Conservation (phyloP, 2,329 filamentous ascomycete species). For the Ilyonectria sp. region DNA sequence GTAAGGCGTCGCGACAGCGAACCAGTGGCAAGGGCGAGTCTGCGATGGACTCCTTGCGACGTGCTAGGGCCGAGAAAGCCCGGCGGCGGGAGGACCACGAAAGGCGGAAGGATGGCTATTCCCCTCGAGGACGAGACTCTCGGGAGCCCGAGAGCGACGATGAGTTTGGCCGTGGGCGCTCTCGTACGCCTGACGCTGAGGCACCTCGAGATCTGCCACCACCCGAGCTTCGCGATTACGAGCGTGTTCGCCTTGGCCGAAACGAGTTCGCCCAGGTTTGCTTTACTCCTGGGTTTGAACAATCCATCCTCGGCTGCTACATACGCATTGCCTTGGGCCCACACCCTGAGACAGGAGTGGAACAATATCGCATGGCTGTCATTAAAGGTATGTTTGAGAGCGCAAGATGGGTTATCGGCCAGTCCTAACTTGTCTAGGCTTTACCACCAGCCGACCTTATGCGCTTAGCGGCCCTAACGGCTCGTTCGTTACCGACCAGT, state of each 20-base stretch:
- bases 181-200: conserved; percentile 73
- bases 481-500: conserved; percentile 86
- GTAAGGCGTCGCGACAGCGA: conserved; percentile 81
- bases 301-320: conserved; percentile 86
- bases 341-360: conserved; percentile 79
- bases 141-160: conserved; percentile 78
- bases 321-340: conserved; percentile 87
- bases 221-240: conserved; percentile 84
- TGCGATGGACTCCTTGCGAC: conserved; percentile 80
- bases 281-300: conserved; percentile 92
- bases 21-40: conserved; percentile 65
- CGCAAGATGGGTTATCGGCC: background rate
- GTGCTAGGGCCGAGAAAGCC: conserved; percentile 74
- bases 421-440: conserved; percentile 68
- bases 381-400: conserved; percentile 79
- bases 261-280: conserved; percentile 91
- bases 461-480: conserved; percentile 85
- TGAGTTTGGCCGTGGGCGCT: conserved; percentile 77
- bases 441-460: conserved; percentile 85
- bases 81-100: conserved; percentile 67
- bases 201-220: conserved; percentile 79
- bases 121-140: conserved; percentile 52
- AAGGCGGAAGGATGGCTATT: conserved; percentile 70
- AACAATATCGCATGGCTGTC: conserved; percentile 88
- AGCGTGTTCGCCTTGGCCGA: conserved; percentile 86